Evolutionary conservation across 805 yeast species (phyloP), one percentile per base, ranked within the genome.

Genomic region (Lipomyces spencermartinsiae): DNA sequence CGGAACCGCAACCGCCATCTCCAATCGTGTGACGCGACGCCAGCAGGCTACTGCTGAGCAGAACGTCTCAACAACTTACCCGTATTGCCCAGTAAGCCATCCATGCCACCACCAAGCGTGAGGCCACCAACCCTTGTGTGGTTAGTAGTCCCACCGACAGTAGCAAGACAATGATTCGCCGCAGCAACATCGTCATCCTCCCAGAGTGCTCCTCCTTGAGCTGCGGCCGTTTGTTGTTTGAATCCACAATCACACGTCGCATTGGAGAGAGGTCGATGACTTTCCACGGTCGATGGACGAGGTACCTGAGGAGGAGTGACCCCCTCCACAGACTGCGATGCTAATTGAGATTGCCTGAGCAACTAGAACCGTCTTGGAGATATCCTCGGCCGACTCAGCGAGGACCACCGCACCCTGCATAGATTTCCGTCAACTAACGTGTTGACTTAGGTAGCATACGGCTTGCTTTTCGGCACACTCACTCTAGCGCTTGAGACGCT

Each of bases 181-280:
- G 53, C 53, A 4, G 53, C 53, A 2, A 46, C 19, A 16, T 46
- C 53, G 10, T 12, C 53, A 46, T 46, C 53, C 25, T 46, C 25
- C 53, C 53, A 46, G 53, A 16, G 10, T 5, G 53, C 53, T n/a
- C 53, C 53, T n/a, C 53, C 53, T 22, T 46, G 53, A n/a, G 53
- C 53, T 10, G 53, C 14, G 25, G 14, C 9, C 25, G 5, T 4
- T 46, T 46, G 2, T 46, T 46, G 25, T 1, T 7, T 22, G 25
- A 2, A n/a, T 46, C 53, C 10, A 46, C 53, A 1, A 22, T 2
- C 1, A 46, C 53, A 4, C 25, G 2, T n/a, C 53, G 53, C 53
- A 46, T 46, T 6, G 8, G 1, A 4, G 53, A 46, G 10, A 46
- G 53, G 16, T 46, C 53, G 25, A 46, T 46, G 1, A 46, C 53